Evolutionary conservation across 441 rosid genomes (phyloP).

Genomic region (Populus hybrid): DNA sequence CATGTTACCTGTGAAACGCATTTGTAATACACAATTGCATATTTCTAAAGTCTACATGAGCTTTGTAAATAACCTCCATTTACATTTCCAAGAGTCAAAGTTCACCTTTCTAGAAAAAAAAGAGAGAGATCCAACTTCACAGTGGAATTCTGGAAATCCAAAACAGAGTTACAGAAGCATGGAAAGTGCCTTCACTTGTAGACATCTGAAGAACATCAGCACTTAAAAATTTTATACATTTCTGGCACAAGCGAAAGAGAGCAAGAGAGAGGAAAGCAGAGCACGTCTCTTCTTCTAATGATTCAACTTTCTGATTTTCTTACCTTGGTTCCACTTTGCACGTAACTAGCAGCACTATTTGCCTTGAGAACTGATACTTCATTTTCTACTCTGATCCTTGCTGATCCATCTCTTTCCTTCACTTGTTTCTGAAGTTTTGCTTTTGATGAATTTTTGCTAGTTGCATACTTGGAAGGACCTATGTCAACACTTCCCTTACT

Average conservation of each 20-base stretch:
- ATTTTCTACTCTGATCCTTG: slow-evolving; percentile 32
- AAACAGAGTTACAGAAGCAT: not conserved
- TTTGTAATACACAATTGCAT: not conserved
- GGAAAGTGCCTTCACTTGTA: not conserved
- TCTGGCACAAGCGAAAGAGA: not conserved
- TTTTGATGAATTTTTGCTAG: slow-evolving; percentile 26
- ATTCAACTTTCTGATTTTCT: slow-evolving; percentile 28
- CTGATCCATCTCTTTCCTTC: slow-evolving; percentile 28
- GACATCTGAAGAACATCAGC: not conserved
- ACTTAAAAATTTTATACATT: not conserved
- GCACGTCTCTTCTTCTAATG: not conserved
- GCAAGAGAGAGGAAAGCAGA: not conserved
- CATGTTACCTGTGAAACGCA: not conserved
- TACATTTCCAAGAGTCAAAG: not conserved
- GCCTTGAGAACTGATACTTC: slow-evolving; percentile 31
- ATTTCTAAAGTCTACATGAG: not conserved
- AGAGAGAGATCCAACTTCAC: too few species aligned
- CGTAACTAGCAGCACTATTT: slow-evolving; percentile 41
- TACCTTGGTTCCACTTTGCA: slow-evolving; percentile 36
- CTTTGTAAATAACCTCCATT: not conserved
- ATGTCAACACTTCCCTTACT: slow-evolving; percentile 4
- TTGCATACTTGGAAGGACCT: slow-evolving; percentile 32
- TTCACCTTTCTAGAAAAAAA: not conserved
- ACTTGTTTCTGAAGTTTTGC: slow-evolving; percentile 28
- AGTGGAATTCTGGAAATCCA: not conserved